Evolutionary conservation across 2,329 filamentous ascomycete species (phyloP).

Genomic region (Penicillium sp.): DNA sequence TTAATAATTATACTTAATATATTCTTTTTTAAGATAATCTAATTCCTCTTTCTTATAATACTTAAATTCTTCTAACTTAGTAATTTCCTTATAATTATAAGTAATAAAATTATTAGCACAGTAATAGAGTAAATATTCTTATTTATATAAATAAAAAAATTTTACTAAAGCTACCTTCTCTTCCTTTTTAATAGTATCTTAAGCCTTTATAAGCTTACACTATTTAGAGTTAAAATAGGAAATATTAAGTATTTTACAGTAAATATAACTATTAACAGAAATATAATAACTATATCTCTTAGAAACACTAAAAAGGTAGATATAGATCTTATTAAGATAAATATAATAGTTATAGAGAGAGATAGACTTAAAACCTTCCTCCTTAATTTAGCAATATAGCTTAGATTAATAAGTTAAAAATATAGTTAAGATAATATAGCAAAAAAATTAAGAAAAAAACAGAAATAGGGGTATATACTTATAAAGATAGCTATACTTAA

Average conservation of each 20-base stretch:
- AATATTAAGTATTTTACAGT: background rate
- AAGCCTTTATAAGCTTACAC: background rate
- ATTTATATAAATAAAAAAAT: background rate
- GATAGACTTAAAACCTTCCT: background rate
- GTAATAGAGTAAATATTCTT: background rate
- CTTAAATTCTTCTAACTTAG: background rate
- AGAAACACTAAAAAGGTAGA: background rate
- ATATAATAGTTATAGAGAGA: background rate
- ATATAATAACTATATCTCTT: constrained; percentile 1
- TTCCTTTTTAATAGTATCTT: background rate
- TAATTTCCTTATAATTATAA: background rate
- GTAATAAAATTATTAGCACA: constrained; percentile 2
- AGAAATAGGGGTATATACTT: no score
- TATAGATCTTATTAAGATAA: background rate
- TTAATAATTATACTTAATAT: no score
- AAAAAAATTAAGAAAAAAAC: no score
- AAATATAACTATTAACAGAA: background rate
- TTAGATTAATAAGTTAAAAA: no score
- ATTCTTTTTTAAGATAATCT: no score
- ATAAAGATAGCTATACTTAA: no score
- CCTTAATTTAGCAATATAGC: no score
- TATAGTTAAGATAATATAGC: no score
- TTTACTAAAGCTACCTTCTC: no score
- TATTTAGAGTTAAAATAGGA: no score
- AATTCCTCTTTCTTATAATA: background rate